Base-by-base conservation (phyloP, 306 rosid species). In the Rosa chinensis region DNA sequence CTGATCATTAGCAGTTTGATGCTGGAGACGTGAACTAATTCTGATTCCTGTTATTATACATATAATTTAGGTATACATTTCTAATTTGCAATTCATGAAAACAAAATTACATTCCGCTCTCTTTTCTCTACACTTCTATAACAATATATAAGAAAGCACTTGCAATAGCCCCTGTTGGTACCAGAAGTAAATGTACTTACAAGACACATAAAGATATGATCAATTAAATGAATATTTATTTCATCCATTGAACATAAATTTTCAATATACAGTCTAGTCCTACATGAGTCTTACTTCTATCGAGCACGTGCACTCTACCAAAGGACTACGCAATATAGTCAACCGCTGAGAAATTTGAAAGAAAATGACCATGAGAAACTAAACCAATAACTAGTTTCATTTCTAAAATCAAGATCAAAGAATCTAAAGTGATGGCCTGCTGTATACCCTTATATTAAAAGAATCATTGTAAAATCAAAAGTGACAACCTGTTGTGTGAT, bases 401-500 rank as follows among this genome's bases (percentile, higher is more conserved):
- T 32, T 56, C 23, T 48, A 50, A 66, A 25, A 48, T 77, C 11
- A 18, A 32, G 47, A 64, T 49, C 28, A 43, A 69, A 69, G 53
- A 69, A 72, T 64, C 21, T 68, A 75, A 64, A 75, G 73, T 70
- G 62, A 21, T 77, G 74, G 55, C 12, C 39, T 59, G 12, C 16
- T 3, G 66, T 23, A 59, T 56, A n/a, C 28, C 23, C 11, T 56
- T 56, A 56, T 8, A 56, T 56, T n/a, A 9, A 20, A 5, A 59
- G 66, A 59, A 59, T 10, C 17, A 23, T 25, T 59, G 66, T 59
- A n/a, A 73, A 73, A 42, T 61, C 12, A 56, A 53, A 35, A 28
- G 32, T n/a, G 35, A 37, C 7, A 28, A 47, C 67, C 80, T 45
- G 71, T 61, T 66, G 32, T 55, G 70, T 86, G 89, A 66, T 28